Evolutionary conservation across 352 stramenopile genomes (phyloP).

Genomic region (Phytophthora macrochlamydospora): DNA sequence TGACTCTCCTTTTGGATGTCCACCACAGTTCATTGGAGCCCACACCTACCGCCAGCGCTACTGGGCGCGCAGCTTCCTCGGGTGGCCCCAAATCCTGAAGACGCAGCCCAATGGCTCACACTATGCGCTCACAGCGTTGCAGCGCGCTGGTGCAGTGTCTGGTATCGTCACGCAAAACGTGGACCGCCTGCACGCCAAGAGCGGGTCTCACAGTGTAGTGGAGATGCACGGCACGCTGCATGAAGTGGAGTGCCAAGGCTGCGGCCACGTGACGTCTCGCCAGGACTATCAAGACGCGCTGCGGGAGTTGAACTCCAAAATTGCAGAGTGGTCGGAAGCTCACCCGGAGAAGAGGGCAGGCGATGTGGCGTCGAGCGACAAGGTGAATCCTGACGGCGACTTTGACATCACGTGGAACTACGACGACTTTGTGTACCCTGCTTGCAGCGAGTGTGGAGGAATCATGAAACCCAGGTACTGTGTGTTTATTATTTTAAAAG

Average conservation of each 20-base stretch:
- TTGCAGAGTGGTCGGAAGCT: conserved; percentile 44
- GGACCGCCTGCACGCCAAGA: conserved; percentile 94
- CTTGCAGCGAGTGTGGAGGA: conserved; percentile 76
- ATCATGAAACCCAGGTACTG: conserved; percentile 78
- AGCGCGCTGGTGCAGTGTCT: conserved; percentile 45
- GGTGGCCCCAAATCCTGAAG: conserved; percentile 83
- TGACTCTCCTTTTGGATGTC: no score
- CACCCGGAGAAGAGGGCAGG: conserved; percentile 43
- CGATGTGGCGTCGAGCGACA: conserved; percentile 78
- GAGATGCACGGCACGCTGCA: conserved; percentile 95
- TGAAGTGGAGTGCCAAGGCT: conserved; percentile 81
- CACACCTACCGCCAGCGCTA: conserved; percentile 90
- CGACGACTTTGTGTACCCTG: conserved; percentile 80
- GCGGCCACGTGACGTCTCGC: conserved; percentile 73
- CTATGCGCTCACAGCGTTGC: conserved; percentile 83
- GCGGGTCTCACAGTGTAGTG: conserved; percentile 88
- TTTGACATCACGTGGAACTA: conserved; percentile 89
- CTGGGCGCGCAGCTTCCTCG: conserved; percentile 92
- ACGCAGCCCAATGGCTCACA: conserved; percentile 91
- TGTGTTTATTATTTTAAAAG: conserved; percentile 5
- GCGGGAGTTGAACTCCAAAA: conserved; percentile 74
- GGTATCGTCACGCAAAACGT: conserved; percentile 98
- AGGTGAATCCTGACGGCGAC: conserved; percentile 92
- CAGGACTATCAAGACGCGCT: conserved; percentile 90
- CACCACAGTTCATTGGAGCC: conserved; percentile 57